Percentiles rank a stretch among this genome's conserved stretches.
These are phyloP conservation scores for Arctostaphylos glauca DNA, from an alignment of 148 eudicot genomes.

Conservation along the genomic window DNA sequence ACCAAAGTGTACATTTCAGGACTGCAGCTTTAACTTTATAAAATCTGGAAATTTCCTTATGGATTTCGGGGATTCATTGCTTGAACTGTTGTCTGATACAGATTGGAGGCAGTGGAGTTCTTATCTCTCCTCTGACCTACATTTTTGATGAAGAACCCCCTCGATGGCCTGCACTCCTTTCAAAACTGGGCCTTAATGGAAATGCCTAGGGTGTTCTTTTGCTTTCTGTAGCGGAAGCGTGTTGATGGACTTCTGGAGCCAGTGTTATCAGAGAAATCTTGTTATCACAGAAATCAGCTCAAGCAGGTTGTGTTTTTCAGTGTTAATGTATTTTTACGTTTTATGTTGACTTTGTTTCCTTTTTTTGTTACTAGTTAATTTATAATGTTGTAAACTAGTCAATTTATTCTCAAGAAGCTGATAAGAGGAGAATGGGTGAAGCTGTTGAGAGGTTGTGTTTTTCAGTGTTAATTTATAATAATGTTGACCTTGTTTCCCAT, in stretches of 20 bases:
- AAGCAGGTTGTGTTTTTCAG: background rate
- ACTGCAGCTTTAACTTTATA: background rate
- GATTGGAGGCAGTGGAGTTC: constrained; percentile 96
- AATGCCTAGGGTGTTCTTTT: background rate
- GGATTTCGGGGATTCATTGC: background rate
- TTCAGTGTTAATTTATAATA: too few species aligned
- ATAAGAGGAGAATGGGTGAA: too few species aligned
- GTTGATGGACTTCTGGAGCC: background rate
- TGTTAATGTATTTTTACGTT: background rate
- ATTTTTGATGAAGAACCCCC: constrained; percentile 94
- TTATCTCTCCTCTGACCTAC: constrained; percentile 83
- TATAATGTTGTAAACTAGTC: too few species aligned
- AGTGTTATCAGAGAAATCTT: background rate
- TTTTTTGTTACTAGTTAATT: background rate
- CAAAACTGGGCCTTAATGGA: constrained; percentile 48
- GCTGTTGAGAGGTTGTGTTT: too few species aligned
- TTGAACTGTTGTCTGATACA: constrained; percentile 28
- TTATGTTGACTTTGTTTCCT: background rate
- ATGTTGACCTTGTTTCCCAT: too few species aligned
- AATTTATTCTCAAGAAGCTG: too few species aligned
- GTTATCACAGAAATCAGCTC: background rate
- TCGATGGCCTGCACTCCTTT: constrained; percentile 72
- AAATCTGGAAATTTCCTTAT: background rate
- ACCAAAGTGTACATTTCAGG: background rate
- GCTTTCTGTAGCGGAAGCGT: background rate